Evolutionary conservation across 257 asterid genomes (phyloP).

Genomic region (Nicotiana sylvestris): DNA sequence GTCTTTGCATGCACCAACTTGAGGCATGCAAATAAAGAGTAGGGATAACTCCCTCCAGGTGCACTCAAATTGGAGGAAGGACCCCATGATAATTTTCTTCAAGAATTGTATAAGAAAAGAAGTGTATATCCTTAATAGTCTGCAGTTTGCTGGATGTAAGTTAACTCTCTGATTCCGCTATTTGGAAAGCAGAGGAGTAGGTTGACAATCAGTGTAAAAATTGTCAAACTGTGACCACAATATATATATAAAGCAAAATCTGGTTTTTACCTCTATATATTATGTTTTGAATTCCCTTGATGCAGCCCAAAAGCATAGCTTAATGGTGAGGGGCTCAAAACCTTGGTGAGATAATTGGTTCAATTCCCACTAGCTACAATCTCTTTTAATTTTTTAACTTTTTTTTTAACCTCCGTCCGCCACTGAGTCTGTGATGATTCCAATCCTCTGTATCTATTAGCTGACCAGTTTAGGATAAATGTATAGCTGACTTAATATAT

Average conservation of each 20-base stretch:
- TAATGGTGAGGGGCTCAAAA: too few species aligned
- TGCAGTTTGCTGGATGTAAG: not conserved
- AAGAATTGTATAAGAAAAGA: not conserved
- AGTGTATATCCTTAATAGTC: not conserved
- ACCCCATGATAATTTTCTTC: not conserved
- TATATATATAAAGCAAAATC: too few species aligned
- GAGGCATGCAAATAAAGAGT: not conserved
- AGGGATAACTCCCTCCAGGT: not conserved
- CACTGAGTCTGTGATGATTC: not conserved
- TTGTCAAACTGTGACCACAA: not conserved
- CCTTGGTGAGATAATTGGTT: too few species aligned
- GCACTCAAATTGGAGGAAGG: not conserved
- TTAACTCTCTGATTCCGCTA: not conserved
- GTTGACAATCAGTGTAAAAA: not conserved
- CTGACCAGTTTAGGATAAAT: not conserved
- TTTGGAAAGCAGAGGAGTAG: not conserved
- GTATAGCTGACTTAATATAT: not conserved
- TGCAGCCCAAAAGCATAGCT: too few species aligned
- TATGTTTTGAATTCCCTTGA: too few species aligned
- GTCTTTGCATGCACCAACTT: slow-evolving; percentile 9
- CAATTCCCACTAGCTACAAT: too few species aligned
- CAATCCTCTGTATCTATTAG: not conserved
- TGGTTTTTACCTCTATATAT: too few species aligned
- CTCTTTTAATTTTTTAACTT: too few species aligned
- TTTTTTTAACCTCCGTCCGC: too few species aligned